Evolutionary conservation across 352 stramenopile species (phyloP), one percentile per base, ranked within the genome.

Genomic region (Globisporangium alternatum): DNA sequence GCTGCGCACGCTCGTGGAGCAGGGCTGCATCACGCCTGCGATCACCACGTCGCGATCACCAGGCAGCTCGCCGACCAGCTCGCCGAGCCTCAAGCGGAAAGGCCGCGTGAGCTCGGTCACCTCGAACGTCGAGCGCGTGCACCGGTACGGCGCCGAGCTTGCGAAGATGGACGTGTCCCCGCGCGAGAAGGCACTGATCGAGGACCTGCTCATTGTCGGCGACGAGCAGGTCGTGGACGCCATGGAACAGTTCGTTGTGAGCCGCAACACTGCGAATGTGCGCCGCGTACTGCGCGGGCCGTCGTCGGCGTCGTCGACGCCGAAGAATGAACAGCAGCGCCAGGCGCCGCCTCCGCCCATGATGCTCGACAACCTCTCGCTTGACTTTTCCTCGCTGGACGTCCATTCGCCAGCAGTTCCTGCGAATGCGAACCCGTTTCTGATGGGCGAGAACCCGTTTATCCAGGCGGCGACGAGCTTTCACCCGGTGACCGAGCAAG

Each of bases 201-300:
- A 90, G 70, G 81, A 89, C 68, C 65, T 88, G 71, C 70, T 93
- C 47, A 78, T 89, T 62, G 71, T 79, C 44, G 83, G 83, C 21
- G 83, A 93, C 64, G 83, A 86, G 33, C 82, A 90, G 62, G 77
- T 91, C 37, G 79, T 89, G 8, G 81, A 93, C 54, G 83, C 83
- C 33, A 90, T 93, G 81, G 81, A 93, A 56, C 80, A 91, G 68
- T 93, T 90, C 57, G 67, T 83, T 8, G 60, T 83, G 25, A 74
- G 78, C 62, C 78, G 76, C 15, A 87, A 93, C 62, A 58, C 76
- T 17, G 77, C 75, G 13, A 69, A 69, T 0, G 71, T 93, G 47
- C 71, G 72, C 5, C 75, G 83, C 2, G 80, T 82, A 37, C 54
- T 93, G 43, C 74, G 64, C 22, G 81, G 83, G 2, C 83, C 77